Evolutionary conservation across 2,329 filamentous ascomycete genomes (phyloP).

Genomic region (Cryphonectria japonica): DNA sequence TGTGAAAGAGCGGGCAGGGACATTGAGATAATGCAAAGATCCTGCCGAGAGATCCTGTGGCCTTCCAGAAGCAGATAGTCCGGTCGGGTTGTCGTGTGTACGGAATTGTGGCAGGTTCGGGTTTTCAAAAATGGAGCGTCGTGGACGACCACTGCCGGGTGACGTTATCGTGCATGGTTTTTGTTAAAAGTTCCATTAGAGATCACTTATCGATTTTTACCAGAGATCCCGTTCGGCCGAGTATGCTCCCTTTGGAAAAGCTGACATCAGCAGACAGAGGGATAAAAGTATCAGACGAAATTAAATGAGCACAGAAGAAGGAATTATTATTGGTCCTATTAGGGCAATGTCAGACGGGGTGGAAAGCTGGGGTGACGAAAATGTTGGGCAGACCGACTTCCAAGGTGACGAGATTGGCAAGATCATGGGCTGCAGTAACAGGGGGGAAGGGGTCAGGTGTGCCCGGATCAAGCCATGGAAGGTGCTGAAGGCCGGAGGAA

Average conservation of each 20-base stretch:
- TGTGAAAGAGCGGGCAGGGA: background rate
- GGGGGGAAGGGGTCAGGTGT: no score
- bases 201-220: background rate
- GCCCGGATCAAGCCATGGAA: background rate
- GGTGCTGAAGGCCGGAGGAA: background rate
- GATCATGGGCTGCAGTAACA: background rate
- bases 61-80: conserved; percentile 14
- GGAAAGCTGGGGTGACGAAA: background rate
- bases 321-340: background rate
- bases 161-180: conserved; percentile 8
- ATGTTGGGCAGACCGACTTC: background rate
- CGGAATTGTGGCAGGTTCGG: conserved; percentile 8
- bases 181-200: background rate
- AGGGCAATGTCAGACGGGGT: background rate
- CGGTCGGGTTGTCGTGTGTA: conserved; percentile 5
- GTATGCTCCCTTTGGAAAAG: background rate
- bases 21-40: background rate
- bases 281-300: background rate
- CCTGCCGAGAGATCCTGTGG: conserved; percentile 4
- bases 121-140: background rate
- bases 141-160: conserved; percentile 4
- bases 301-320: background rate
- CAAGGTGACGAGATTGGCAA: background rate
- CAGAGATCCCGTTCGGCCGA: background rate
- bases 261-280: background rate